A percentile compares a stretch with the other conserved stretches of the same genome.
These are phyloP conservation scores for Calonectria leucothoes DNA, from an alignment of 2,329 filamentous ascomycete genomes.

Conservation along the genomic window DNA sequence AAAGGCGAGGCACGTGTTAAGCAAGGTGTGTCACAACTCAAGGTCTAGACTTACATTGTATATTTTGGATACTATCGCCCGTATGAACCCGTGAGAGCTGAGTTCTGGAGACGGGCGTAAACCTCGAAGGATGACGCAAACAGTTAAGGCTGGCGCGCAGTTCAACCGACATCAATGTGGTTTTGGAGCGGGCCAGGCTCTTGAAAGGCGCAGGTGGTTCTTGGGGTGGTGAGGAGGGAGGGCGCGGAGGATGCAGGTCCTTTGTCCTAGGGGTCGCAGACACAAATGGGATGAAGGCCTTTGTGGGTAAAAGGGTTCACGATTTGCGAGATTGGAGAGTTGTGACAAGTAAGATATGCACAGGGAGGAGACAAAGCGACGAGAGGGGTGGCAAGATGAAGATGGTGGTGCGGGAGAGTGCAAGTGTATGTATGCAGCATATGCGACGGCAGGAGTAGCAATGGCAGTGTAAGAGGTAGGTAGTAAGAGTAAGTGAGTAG, in stretches of 20 bases:
- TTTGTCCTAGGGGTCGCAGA: neutral
- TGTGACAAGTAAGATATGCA: constrained; percentile 1
- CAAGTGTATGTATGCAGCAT: neutral
- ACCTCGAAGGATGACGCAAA: constrained; percentile 66
- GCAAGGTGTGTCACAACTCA: constrained; percentile 27
- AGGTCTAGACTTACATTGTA: constrained; percentile 54
- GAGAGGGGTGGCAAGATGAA: neutral
- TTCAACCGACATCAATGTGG: constrained; percentile 71
- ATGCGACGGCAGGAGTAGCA: neutral
- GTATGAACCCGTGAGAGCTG: constrained; percentile 67
- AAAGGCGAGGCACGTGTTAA: constrained; percentile 37
- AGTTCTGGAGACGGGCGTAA: constrained; percentile 67
- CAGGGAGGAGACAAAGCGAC: constrained; percentile 14
- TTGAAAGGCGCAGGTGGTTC: constrained; percentile 26
- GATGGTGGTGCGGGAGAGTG: neutral
- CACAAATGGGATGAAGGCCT: constrained; percentile 13
- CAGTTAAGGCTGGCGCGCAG: constrained; percentile 66
- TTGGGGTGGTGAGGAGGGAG: neutral
- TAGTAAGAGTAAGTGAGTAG: neutral
- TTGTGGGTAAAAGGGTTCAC: constrained; percentile 9
- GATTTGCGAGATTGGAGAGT: constrained; percentile 1
- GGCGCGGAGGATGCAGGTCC: neutral
- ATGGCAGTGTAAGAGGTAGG: neutral
- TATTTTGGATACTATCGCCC: constrained; percentile 67
- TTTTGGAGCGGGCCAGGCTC: constrained; percentile 47